phyloP scores from a whole-genome alignment of 331 rosid genomes.

The Malus hybrid region DNA sequence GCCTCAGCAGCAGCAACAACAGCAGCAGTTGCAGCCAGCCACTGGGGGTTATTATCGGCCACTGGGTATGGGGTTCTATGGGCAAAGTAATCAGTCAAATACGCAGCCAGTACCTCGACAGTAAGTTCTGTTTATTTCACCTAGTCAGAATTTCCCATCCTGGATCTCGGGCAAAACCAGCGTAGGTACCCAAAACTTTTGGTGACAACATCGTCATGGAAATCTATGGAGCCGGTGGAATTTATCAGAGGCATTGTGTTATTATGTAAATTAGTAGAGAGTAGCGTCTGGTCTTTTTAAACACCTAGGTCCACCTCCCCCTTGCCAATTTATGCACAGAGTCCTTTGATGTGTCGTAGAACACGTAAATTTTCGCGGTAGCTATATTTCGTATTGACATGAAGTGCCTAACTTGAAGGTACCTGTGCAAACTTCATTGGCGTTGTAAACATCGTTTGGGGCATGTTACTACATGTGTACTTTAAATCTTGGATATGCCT shows the following conservation, averaged over 20 bases:
- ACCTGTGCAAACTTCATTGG: neutral
- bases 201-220: slow-evolving; percentile 15
- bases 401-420: neutral
- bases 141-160: neutral
- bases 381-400: neutral
- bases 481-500: neutral
- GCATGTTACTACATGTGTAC: neutral
- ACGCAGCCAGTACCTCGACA: slow-evolving; percentile 72
- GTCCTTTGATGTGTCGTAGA: neutral
- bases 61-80: slow-evolving; percentile 68
- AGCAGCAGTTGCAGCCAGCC: slow-evolving; percentile 46
- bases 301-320: slow-evolving; percentile 1
- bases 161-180: neutral
- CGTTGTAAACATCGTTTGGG: slow-evolving; percentile 1
- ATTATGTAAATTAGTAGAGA: slow-evolving; percentile 47
- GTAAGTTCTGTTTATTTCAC: slow-evolving; percentile 24
- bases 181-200: neutral
- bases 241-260: slow-evolving; percentile 34
- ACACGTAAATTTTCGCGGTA: neutral
- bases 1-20: slow-evolving; percentile 35
- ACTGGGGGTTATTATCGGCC: slow-evolving; percentile 68
- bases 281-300: slow-evolving; percentile 2
- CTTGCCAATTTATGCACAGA: neutral
- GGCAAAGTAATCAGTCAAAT: slow-evolving; percentile 58
- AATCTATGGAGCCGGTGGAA: slow-evolving; percentile 15